Evolutionary conservation across 148 eudicot species (phyloP).

Genomic region (Fagopyrum tataricum): DNA sequence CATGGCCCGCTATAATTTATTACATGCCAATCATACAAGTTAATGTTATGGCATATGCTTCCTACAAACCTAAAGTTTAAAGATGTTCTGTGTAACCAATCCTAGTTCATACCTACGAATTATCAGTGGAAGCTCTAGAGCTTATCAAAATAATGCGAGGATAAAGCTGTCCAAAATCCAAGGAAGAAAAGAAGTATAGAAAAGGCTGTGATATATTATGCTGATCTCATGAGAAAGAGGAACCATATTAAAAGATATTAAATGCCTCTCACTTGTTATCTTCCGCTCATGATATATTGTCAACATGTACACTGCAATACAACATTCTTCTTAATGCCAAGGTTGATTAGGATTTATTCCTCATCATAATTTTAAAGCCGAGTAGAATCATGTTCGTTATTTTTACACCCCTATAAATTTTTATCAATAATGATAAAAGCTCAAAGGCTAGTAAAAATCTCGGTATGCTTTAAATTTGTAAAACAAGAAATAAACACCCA

Average conservation of each 20-base stretch:
- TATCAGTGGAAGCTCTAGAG: background rate
- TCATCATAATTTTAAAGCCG: background rate
- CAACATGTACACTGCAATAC: background rate
- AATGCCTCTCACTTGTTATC: background rate
- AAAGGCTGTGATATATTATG: background rate
- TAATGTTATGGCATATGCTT: too few relatives aligned
- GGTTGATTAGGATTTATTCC: background rate
- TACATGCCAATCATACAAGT: too few relatives aligned
- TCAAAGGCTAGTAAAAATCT: too few relatives aligned
- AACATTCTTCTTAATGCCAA: background rate
- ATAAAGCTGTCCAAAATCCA: too few relatives aligned
- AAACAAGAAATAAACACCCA: too few relatives aligned
- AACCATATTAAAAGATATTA: background rate
- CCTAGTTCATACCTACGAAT: background rate
- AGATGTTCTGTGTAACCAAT: too few relatives aligned
- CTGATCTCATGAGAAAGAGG: background rate
- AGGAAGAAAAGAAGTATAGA: background rate
- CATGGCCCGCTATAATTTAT: too few relatives aligned
- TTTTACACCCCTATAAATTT: too few relatives aligned
- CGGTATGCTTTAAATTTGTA: too few relatives aligned
- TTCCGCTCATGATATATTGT: background rate
- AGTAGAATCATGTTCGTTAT: background rate
- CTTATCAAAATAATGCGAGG: background rate
- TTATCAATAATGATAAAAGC: too few relatives aligned
- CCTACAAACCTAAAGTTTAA: too few relatives aligned